phyloP scores from a whole-genome alignment of 2,329 filamentous ascomycete species.

The Thyridium curvatum region DNA sequence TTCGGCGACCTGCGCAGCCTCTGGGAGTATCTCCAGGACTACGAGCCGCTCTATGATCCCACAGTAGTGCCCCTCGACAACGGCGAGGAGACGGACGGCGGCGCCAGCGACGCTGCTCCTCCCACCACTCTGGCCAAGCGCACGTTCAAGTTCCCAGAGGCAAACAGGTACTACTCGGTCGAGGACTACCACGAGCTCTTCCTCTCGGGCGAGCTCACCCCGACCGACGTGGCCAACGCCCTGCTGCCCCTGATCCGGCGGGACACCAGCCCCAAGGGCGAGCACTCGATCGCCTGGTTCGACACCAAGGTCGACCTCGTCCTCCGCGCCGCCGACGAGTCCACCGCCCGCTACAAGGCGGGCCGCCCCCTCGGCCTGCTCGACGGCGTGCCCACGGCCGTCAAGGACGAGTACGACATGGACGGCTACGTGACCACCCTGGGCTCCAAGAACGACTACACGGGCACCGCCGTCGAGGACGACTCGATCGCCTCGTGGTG shows the following conservation, averaged over 20 bases:
- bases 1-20: constrained; percentile 53
- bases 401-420: constrained; percentile 73
- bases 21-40: constrained; percentile 42
- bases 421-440: constrained; percentile 65
- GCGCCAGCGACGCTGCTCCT: constrained; percentile 6
- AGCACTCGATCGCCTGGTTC: constrained; percentile 37
- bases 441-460: constrained; percentile 57
- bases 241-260: constrained; percentile 39
- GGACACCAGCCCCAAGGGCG: constrained; percentile 26
- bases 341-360: constrained; percentile 40
- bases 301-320: constrained; percentile 34
- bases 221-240: constrained; percentile 34
- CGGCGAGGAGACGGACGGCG: constrained; percentile 34
- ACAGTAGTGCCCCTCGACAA: constrained; percentile 30
- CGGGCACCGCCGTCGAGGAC: constrained; percentile 30
- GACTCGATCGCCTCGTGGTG: constrained; percentile 56
- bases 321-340: constrained; percentile 34
- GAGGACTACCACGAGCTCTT: constrained; percentile 38
- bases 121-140: constrained; percentile 20
- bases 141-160: constrained; percentile 2
- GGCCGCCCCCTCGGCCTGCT: constrained; percentile 55
- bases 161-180: constrained; percentile 35
- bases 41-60: constrained; percentile 39
- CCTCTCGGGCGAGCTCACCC: constrained; percentile 36
- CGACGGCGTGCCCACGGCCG: constrained; percentile 66